These are phyloP conservation scores for Fusarium musae DNA, from an alignment of 2,329 filamentous ascomycete genomes.

Conservation along the genomic window DNA sequence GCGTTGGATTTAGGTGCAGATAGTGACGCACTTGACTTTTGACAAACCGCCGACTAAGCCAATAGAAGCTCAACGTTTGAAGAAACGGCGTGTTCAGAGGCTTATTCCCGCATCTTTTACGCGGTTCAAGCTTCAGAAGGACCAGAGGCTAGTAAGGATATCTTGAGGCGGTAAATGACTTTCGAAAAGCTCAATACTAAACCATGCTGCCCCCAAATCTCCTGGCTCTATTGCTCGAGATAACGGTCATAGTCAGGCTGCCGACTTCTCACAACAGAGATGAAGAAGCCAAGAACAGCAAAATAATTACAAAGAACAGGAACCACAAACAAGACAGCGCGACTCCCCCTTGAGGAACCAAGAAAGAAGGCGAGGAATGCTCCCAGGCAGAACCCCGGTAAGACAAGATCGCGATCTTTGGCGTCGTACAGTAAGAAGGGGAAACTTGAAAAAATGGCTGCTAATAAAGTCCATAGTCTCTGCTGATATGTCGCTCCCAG, in stretches of 20 bases:
- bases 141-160: background rate
- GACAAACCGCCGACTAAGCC: background rate
- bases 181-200: background rate
- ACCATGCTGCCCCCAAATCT: accelerated
- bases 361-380: accelerated
- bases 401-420: accelerated
- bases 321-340: background rate
- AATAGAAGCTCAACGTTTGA: background rate
- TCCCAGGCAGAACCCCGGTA: background rate
- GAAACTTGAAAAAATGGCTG: background rate
- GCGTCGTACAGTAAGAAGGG: background rate
- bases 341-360: background rate
- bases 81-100: background rate
- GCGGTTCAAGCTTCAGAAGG: background rate
- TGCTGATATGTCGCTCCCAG: accelerated
- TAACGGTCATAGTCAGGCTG: background rate
- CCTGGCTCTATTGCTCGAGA: background rate
- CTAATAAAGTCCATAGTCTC: accelerated
- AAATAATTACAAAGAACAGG: background rate
- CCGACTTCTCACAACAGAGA: background rate
- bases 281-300: background rate
- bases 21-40: constrained; percentile 15
- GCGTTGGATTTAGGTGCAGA: background rate
- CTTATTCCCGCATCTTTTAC: background rate
- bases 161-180: background rate